phyloP scores from a whole-genome alignment of 2,329 filamentous ascomycete species.

The Cordyceps cicadae region DNA sequence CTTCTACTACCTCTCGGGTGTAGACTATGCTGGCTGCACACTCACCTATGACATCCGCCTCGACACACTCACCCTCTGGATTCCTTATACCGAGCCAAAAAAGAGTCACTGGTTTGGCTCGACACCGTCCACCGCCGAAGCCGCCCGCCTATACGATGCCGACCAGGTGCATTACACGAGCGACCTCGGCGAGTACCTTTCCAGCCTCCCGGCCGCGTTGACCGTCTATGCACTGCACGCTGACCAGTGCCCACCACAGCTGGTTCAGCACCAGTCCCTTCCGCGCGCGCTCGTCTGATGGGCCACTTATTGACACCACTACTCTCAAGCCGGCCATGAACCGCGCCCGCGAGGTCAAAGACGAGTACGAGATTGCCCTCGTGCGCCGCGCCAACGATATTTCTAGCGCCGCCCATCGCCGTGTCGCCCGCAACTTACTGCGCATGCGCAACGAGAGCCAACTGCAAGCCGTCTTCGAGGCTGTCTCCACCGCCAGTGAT shows the following conservation, averaged over 20 bases:
- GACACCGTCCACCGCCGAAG: constrained; percentile 52
- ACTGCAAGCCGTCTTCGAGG: constrained; percentile 69
- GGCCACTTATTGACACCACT: constrained; percentile 37
- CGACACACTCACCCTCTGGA: constrained; percentile 63
- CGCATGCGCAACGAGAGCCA: constrained; percentile 69
- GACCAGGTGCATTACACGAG: constrained; percentile 58
- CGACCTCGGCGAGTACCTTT: constrained; percentile 42
- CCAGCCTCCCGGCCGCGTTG: constrained; percentile 32
- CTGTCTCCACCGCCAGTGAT: constrained; percentile 62
- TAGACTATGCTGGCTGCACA: constrained; percentile 44
- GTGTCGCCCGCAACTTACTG: constrained; percentile 57
- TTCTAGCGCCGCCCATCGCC: constrained; percentile 67
- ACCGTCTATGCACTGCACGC: constrained; percentile 39
- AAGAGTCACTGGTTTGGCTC: constrained; percentile 57
- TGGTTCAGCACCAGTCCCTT: constrained; percentile 16
- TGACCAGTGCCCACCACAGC: constrained; percentile 29
- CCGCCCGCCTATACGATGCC: constrained; percentile 55
- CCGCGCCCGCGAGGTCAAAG: constrained; percentile 71
- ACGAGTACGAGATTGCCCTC: constrained; percentile 73
- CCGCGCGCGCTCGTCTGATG: constrained; percentile 28
- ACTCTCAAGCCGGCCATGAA: constrained; percentile 66
- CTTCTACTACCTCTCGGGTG: constrained; percentile 52
- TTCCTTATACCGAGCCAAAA: constrained; percentile 58
- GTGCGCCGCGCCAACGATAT: constrained; percentile 76
- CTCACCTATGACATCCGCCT: constrained; percentile 49